A percentile compares a stretch with the other conserved stretches of the same genome.
Evolutionary conservation across 2,329 filamentous ascomycete genomes (phyloP).

Genomic region (Penicillium concentricum): DNA sequence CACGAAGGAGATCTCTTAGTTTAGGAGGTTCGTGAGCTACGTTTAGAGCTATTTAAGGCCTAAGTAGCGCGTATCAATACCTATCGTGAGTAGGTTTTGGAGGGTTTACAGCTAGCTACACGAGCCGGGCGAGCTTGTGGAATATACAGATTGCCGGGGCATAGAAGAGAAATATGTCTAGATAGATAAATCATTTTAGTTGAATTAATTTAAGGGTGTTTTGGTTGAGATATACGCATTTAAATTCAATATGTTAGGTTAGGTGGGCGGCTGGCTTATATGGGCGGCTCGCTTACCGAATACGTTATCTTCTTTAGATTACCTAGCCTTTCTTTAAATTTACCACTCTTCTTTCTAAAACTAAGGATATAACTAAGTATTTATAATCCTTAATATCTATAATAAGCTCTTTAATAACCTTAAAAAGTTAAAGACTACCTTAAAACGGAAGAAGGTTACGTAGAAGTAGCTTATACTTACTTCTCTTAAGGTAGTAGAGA

Average conservation of each 20-base stretch:
- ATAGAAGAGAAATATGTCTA: not conserved
- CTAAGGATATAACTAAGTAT: not conserved
- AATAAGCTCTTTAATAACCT: conserved; percentile 16
- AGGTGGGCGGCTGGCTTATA: not conserved
- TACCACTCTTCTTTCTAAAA: not conserved
- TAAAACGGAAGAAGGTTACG: conserved; percentile 8
- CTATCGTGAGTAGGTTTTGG: not conserved
- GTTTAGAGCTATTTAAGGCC: too few species aligned
- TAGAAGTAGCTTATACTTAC: conserved; percentile 13
- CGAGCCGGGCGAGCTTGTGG: too few species aligned
- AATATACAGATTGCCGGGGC: not conserved
- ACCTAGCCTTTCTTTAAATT: not conserved
- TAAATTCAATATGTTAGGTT: not conserved
- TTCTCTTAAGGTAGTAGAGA: conserved; percentile 6
- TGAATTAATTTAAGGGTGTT: not conserved
- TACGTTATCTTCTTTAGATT: not conserved
- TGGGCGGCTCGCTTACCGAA: not conserved
- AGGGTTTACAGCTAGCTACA: too few species aligned
- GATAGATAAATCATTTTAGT: not conserved
- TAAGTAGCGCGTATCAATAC: too few species aligned
- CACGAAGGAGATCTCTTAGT: too few species aligned
- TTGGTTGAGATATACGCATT: not conserved
- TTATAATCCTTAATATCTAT: conserved; percentile 4
- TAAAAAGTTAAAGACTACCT: conserved; percentile 4
- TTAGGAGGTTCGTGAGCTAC: too few species aligned